These are phyloP conservation scores for Tulasnella sp. DNA, from an alignment of 768 basidiomycete species.

Conservation along the genomic window DNA sequence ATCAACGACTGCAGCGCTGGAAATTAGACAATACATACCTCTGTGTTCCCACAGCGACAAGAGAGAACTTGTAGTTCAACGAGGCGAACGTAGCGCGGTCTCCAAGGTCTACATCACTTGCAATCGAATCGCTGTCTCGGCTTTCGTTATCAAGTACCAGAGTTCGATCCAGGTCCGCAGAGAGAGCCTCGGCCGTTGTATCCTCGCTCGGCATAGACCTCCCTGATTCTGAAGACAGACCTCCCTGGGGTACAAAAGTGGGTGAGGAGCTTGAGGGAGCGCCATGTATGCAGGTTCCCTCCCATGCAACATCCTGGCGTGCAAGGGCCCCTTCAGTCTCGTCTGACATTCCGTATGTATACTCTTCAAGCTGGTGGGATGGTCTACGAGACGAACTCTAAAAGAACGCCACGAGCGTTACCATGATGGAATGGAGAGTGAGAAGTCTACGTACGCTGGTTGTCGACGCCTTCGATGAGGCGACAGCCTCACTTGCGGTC, in stretches of 20 bases:
- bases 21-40: conserved; percentile 38
- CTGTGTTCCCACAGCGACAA: conserved; percentile 70
- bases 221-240: not conserved
- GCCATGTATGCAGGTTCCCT: conserved; percentile 68
- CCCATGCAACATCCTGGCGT: conserved; percentile 39
- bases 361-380: conserved; percentile 8
- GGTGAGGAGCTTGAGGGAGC: not conserved
- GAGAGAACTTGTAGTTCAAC: conserved; percentile 71
- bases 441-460: not conserved
- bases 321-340: not conserved
- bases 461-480: conserved; percentile 1
- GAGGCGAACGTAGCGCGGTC: conserved; percentile 39
- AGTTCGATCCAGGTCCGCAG: not conserved
- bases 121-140: not conserved
- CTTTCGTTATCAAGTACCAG: not conserved
- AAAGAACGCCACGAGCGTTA: not conserved
- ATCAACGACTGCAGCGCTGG: not conserved
- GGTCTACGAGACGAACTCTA: conserved; percentile 8
- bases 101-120: not conserved
- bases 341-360: not conserved
- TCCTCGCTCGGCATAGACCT: not conserved
- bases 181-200: not conserved
- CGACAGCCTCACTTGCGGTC: not conserved
- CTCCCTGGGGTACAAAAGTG: not conserved
- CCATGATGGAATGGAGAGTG: not conserved